phyloP scores from a whole-genome alignment of 306 rosid species.

The Hippophae rhamnoides region DNA sequence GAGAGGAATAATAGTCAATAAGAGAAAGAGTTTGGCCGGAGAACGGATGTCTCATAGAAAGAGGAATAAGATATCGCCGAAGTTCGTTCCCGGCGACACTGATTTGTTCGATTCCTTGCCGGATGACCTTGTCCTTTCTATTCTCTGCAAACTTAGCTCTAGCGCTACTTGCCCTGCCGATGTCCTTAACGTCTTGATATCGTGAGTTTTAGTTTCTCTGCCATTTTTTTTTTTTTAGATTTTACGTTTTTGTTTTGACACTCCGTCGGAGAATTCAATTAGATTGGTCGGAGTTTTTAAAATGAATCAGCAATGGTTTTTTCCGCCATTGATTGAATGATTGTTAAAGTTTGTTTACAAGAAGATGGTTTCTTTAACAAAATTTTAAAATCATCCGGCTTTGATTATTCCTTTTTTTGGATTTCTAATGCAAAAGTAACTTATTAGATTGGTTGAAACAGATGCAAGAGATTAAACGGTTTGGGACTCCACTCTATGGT shows the following conservation, averaged over 20 bases:
- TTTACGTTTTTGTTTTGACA: neutral
- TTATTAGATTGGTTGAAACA: slow-evolving; percentile 24
- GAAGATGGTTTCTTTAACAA: neutral
- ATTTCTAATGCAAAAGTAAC: slow-evolving; percentile 8
- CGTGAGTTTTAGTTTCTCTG: slow-evolving; percentile 34
- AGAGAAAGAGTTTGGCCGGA: slow-evolving; percentile 26
- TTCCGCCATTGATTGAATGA: neutral
- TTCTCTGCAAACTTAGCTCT: slow-evolving; percentile 60
- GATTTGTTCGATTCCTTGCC: slow-evolving; percentile 63
- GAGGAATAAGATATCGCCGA: slow-evolving; percentile 25
- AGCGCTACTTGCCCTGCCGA: slow-evolving; percentile 54
- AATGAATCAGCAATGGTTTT: neutral
- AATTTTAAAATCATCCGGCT: neutral
- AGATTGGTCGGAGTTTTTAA: no score
- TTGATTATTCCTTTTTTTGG: slow-evolving; percentile 4
- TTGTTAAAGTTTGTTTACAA: neutral
- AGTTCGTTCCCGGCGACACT: neutral
- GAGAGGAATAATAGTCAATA: slow-evolving; percentile 18
- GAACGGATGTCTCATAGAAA: slow-evolving; percentile 29
- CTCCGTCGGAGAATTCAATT: neutral
- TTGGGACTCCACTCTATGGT: slow-evolving; percentile 49
- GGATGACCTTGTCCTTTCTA: slow-evolving; percentile 59
- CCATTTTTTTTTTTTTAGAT: no score
- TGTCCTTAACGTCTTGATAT: slow-evolving; percentile 45
- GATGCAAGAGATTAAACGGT: slow-evolving; percentile 65